Percentiles rank a stretch among this genome's conserved stretches.
phyloP scores from a whole-genome alignment of 495 filamentous ascomycete genomes.

The Neurospora sp. region DNA sequence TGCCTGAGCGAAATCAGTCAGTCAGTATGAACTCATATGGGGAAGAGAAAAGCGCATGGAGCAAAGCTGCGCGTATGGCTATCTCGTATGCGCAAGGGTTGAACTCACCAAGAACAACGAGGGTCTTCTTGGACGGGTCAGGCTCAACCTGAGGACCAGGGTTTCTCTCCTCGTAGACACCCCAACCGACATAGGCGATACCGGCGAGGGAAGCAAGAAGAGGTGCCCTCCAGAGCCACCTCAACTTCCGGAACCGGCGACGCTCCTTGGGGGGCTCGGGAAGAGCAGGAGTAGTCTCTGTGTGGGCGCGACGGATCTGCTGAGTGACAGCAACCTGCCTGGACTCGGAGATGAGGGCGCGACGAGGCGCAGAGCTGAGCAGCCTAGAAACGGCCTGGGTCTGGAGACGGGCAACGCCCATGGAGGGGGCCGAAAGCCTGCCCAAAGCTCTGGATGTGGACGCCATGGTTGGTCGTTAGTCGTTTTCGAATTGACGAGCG shows the following conservation, averaged over 20 bases:
- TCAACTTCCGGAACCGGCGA: conserved; percentile 31
- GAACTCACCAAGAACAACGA: conserved; percentile 82
- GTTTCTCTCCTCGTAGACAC: conserved; percentile 70
- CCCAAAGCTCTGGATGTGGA: conserved; percentile 23
- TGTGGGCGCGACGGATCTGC: conserved; percentile 32
- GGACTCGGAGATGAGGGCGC: conserved; percentile 12
- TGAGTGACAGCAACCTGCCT: conserved; percentile 15
- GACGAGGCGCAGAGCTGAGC: conserved; percentile 16
- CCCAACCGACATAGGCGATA: conserved; percentile 62
- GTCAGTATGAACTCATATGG: conserved; percentile 6
- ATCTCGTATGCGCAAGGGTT: not conserved
- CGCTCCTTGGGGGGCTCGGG: conserved; percentile 25
- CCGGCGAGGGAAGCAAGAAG: conserved; percentile 60
- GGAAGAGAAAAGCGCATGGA: not conserved
- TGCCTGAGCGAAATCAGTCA: conserved; percentile 45
- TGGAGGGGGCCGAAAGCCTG: conserved; percentile 18
- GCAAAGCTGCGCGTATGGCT: not conserved
- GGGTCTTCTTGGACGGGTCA: conserved; percentile 88
- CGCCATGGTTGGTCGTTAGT: conserved; percentile 15
- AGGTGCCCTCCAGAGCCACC: conserved; percentile 61
- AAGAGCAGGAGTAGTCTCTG: conserved; percentile 21
- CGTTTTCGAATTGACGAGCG: conserved; percentile 16
- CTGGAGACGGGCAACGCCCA: conserved; percentile 15
- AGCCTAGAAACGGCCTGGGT: conserved; percentile 16
- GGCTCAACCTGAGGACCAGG: conserved; percentile 71